Evolutionary conservation across 2,329 filamentous ascomycete genomes (phyloP).

Genomic region (Hypoxylon sp.): DNA sequence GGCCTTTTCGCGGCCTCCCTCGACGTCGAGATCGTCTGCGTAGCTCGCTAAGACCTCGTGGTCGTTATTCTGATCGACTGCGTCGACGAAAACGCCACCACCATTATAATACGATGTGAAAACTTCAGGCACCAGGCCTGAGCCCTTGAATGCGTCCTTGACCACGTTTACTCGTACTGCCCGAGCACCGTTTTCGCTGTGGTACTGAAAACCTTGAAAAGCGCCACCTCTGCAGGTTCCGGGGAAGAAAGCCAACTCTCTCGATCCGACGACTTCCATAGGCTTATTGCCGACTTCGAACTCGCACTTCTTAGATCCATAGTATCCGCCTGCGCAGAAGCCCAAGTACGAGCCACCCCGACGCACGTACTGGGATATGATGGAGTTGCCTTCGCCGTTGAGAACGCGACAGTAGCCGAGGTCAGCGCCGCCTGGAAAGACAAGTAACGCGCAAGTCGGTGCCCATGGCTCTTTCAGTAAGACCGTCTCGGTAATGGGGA

Average conservation of each 20-base stretch:
- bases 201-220: constrained; percentile 89
- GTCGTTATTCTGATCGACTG: constrained; percentile 63
- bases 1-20: constrained; percentile 75
- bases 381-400: constrained; percentile 86
- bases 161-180: constrained; percentile 73
- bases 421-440: constrained; percentile 94
- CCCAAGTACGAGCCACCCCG: constrained; percentile 87
- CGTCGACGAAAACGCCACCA: constrained; percentile 90
- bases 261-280: constrained; percentile 83
- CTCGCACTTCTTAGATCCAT: constrained; percentile 81
- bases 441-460: constrained; percentile 83
- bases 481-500: constrained; percentile 78
- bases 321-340: constrained; percentile 95
- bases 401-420: constrained; percentile 87
- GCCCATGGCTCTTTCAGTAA: constrained; percentile 93
- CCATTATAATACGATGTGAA: constrained; percentile 92
- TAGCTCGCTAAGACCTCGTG: constrained; percentile 87
- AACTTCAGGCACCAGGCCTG: constrained; percentile 61
- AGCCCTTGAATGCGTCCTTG: constrained; percentile 61
- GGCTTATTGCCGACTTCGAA: constrained; percentile 86
- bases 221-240: constrained; percentile 86
- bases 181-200: constrained; percentile 83
- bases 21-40: constrained; percentile 75
- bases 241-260: constrained; percentile 89
- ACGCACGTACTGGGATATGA: constrained; percentile 85